Base-by-base conservation (phyloP, 177 flowering plant species). In the Vitis hybrid region DNA sequence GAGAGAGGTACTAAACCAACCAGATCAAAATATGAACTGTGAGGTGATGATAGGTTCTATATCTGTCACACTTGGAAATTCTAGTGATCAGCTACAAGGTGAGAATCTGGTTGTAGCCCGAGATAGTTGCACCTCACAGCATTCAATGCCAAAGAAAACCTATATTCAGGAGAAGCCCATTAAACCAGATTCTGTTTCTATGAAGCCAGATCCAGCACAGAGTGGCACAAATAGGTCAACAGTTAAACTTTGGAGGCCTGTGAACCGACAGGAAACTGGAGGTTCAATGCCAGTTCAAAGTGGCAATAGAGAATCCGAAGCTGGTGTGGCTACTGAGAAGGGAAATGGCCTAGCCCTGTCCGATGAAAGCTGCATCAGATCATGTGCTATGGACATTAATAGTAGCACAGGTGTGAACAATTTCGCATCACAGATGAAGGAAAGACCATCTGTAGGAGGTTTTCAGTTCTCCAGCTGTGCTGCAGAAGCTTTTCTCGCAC, bases 1-100 rank as follows among this genome's bases (percentile, higher is more conserved):
- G 66, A 71, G 60, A 70, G 85, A 79, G 52, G 65, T 67, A 11
- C 40, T 40, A 48, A 70, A 57, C 59, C 72, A 66, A 60, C 67
- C 60, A 9, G 80, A 79, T 56, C 77, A 78, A 56, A 67, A 16
- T 64, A 80, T 74, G 62, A 79, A 74, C 19, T 66, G 73, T 62
- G 88, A 89, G 79, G 82, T 93, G 66, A 71, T 91, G 76, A 89
- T 93, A 62, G 98, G 98, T 61, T 93, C 98, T 56, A 87, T 93
- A 49, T 70, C 87, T 66, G 91, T 93, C n/a, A 70, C 80, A 0
- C 82, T 91, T 19, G 82, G 76, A 56, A 85, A 74, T 32, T 56
- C 60, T 71, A 59, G 68, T 60, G 35, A 51, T 50, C 80, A 16
- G 49, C 52, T 65, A 46, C 78, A 73, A 30, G 70, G n/a, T 24